Evolutionary conservation across 352 stramenopile species (phyloP).

Genomic region (Phytophthora pisi): DNA sequence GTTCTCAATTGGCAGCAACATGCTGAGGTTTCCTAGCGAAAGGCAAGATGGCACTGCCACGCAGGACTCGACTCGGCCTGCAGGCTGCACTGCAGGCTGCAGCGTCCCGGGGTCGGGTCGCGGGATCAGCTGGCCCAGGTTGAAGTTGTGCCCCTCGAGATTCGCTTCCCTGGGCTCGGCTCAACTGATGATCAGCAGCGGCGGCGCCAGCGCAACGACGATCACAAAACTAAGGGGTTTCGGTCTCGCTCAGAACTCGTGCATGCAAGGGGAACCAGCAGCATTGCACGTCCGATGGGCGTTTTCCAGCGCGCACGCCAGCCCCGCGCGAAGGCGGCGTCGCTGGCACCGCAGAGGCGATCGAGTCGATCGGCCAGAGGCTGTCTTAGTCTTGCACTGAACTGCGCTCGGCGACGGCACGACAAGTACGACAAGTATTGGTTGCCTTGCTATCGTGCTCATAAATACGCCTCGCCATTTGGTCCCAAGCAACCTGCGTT

Average conservation of each 20-base stretch:
- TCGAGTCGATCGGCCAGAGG: neutral
- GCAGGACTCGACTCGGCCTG: neutral
- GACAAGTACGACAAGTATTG: neutral
- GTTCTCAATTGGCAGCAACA: neutral
- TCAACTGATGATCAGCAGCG: conserved; percentile 1
- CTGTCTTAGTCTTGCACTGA: neutral
- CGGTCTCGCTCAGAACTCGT: too few species aligned
- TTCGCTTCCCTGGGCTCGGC: neutral
- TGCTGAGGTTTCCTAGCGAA: neutral
- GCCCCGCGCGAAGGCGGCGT: neutral
- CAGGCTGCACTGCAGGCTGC: too few species aligned
- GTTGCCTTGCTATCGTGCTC: neutral
- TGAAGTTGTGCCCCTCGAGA: conserved; percentile 4
- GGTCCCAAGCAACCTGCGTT: conserved; percentile 21
- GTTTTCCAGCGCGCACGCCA: neutral
- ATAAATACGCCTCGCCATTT: conserved; percentile 17
- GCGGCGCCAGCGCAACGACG: neutral
- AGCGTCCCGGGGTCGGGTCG: neutral
- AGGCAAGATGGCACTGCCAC: neutral
- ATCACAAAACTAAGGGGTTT: neutral
- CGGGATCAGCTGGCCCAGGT: conserved; percentile 1
- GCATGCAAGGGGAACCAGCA: too few species aligned
- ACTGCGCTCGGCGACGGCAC: conserved; percentile 1
- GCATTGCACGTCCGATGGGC: neutral
- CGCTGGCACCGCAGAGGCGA: conserved; percentile 1